A percentile compares a stretch with the other conserved stretches of the same genome.
Evolutionary conservation across 192 early-diverging fungal species (phyloP).

Genomic region (Coemansia sp.): DNA sequence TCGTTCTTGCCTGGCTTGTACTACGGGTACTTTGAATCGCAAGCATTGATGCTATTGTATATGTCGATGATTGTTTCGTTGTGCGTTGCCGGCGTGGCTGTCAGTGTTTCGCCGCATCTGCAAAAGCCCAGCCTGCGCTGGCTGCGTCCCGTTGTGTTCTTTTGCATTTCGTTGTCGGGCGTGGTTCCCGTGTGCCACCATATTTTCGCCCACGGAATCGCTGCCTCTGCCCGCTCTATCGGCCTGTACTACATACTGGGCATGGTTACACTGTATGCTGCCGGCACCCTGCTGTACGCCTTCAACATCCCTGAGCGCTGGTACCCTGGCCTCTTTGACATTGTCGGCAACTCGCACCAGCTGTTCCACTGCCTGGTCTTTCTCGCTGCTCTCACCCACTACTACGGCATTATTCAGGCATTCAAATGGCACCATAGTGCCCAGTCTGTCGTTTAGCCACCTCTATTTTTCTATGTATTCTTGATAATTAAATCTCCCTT

Average conservation of each 20-base stretch:
- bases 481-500: neutral
- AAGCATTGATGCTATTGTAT: constrained; percentile 55
- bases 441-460: constrained; percentile 29
- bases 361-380: constrained; percentile 89
- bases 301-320: constrained; percentile 77
- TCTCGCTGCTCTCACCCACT: constrained; percentile 73
- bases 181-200: constrained; percentile 75
- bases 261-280: constrained; percentile 74
- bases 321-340: constrained; percentile 81
- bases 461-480: neutral
- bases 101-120: constrained; percentile 65
- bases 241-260: constrained; percentile 62
- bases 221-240: constrained; percentile 56
- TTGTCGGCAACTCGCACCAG: constrained; percentile 86
- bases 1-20: constrained; percentile 52
- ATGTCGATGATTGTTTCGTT: constrained; percentile 59
- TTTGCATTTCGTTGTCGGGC: constrained; percentile 72
- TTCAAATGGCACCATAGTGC: constrained; percentile 55
- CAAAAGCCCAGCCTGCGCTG: constrained; percentile 73
- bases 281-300: constrained; percentile 86
- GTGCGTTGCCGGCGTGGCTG: constrained; percentile 65
- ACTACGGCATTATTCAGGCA: constrained; percentile 66
- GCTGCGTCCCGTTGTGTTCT: constrained; percentile 75
- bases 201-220: constrained; percentile 67
- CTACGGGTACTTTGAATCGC: constrained; percentile 62